phyloP scores from a whole-genome alignment of 371 early-diverging fungal species.

The Rhizomucor miehei region DNA sequence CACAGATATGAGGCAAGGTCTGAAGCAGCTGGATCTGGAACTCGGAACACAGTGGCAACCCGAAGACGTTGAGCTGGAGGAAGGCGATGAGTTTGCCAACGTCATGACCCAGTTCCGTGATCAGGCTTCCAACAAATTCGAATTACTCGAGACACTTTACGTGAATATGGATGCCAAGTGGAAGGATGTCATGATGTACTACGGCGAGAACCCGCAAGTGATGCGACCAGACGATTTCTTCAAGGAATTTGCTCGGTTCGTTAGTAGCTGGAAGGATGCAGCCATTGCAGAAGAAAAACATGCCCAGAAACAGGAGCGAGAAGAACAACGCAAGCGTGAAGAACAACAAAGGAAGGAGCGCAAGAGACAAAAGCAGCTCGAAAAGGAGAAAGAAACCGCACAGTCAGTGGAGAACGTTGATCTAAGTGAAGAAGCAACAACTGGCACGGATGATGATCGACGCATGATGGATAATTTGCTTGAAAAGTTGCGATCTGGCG shows the following conservation, averaged over 20 bases:
- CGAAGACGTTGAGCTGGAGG: conserved; percentile 15
- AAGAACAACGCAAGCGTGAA: conserved; percentile 24
- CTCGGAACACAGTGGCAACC: conserved; percentile 20
- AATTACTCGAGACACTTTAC: conserved; percentile 38
- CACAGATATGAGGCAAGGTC: conserved; percentile 22
- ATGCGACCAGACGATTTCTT: conserved; percentile 39
- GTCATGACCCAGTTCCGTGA: conserved; percentile 36
- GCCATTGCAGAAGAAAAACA: conserved; percentile 28
- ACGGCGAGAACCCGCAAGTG: conserved; percentile 33
- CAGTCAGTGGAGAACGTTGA: conserved; percentile 9
- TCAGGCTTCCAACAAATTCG: conserved; percentile 30
- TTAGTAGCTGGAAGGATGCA: conserved; percentile 24
- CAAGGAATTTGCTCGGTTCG: conserved; percentile 23
- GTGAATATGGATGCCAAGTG: conserved; percentile 45
- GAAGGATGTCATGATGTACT: conserved; percentile 39
- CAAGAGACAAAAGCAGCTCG: conserved; percentile 7
- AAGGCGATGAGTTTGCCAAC: conserved; percentile 29
- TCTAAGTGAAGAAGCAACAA: conserved; percentile 13
- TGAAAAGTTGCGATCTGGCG: conserved; percentile 36
- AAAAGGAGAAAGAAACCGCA: conserved; percentile 1
- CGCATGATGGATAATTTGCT: conserved; percentile 43
- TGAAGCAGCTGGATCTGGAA: conserved; percentile 21
- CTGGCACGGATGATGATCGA: conserved; percentile 25
- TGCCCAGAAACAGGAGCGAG: conserved; percentile 23
- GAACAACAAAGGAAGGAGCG: conserved; percentile 26